These are phyloP conservation scores for Amanita subjunquillea DNA, from an alignment of 768 basidiomycete genomes.

Conservation along the genomic window DNA sequence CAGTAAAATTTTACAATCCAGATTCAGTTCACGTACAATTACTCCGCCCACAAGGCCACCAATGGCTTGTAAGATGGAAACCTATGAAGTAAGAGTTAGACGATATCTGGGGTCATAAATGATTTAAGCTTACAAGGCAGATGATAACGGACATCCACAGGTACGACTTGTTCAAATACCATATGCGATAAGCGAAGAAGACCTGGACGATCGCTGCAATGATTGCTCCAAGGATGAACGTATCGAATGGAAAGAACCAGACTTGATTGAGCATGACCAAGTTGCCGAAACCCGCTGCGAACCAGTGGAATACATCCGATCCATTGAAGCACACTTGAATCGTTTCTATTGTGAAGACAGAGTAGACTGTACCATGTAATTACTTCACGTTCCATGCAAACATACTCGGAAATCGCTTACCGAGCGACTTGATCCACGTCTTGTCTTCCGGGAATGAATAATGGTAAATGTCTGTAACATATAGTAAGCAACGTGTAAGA, in stretches of 20 bases:
- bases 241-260: conserved; percentile 5
- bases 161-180: conserved; percentile 6
- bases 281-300: conserved; percentile 8
- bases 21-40: background rate
- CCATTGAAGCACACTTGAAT: conserved; percentile 6
- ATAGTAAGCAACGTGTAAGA: background rate
- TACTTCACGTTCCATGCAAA: background rate
- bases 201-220: conserved; percentile 8
- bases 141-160: conserved; percentile 4
- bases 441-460: background rate
- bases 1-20: background rate
- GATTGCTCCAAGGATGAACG: conserved; percentile 8
- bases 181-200: conserved; percentile 12
- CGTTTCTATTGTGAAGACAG: conserved; percentile 5
- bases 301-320: conserved; percentile 9
- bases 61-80: background rate
- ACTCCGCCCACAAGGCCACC: background rate
- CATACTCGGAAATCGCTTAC: background rate
- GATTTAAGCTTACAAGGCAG: background rate
- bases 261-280: conserved; percentile 2
- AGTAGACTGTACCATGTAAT: conserved; percentile 5
- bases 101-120: background rate
- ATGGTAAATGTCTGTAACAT: background rate
- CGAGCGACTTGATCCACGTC: background rate
- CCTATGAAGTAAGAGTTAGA: background rate